Conservation (phyloP, 306 rosid genomes). For the Arachis stenosperma region DNA sequence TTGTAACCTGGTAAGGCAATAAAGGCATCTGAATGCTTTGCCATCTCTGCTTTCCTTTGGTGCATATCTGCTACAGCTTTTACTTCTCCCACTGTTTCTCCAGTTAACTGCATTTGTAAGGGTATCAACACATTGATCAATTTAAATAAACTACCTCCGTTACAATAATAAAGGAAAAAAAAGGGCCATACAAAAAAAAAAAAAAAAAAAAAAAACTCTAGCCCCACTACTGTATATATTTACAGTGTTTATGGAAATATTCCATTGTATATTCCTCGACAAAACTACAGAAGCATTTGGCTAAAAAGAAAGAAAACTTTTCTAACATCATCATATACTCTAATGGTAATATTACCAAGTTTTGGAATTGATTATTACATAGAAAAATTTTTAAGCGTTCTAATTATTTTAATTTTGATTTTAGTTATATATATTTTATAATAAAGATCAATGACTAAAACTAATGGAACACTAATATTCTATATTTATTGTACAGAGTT, state of each 20-base stretch:
- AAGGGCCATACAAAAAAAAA: neutral
- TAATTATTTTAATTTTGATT: too few relatives aligned
- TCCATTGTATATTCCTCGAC: conserved; percentile 19
- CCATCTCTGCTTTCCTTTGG: conserved; percentile 99
- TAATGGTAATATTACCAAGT: neutral
- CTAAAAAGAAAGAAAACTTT: conserved; percentile 18
- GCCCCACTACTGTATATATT: neutral
- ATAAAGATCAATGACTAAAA: conserved; percentile 4
- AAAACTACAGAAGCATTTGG: conserved; percentile 8
- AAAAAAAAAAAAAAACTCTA: neutral
- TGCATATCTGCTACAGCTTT: conserved; percentile 99
- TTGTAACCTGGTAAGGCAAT: conserved; percentile 96
- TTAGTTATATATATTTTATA: neutral
- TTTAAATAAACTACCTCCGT: neutral
- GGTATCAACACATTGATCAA: neutral
- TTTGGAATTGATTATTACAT: neutral
- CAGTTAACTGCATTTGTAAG: conserved; percentile 76
- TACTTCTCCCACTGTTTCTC: conserved; percentile 97
- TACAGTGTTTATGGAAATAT: conserved; percentile 4
- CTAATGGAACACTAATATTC: neutral
- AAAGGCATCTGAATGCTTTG: conserved; percentile 97
- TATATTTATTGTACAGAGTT: too few relatives aligned
- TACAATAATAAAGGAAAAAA: neutral
- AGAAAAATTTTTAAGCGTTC: too few relatives aligned
- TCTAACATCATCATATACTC: conserved; percentile 1